Evolutionary conservation across 1,139 yeast species (phyloP).

Genomic region (Schwanniomyces etchellsii): DNA sequence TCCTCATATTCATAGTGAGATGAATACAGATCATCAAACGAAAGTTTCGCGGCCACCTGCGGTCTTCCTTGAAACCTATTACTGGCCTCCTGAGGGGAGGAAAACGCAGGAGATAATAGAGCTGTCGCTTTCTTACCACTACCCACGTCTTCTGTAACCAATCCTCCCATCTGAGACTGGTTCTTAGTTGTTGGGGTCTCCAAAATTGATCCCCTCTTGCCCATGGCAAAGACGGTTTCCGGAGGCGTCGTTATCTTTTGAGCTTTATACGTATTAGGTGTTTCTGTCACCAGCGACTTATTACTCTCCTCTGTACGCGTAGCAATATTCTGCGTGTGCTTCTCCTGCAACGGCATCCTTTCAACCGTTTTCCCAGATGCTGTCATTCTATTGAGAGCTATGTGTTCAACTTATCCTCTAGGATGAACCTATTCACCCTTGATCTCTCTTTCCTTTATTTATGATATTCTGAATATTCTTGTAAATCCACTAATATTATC

Average conservation of each 20-base stretch:
- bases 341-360: constrained; percentile 5
- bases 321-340: not conserved
- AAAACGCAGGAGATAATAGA: constrained; percentile 44
- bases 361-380: too few species aligned
- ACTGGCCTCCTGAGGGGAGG: constrained; percentile 30
- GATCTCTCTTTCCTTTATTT: too few species aligned
- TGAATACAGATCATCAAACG: constrained; percentile 8
- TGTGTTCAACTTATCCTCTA: too few species aligned
- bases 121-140: constrained; percentile 9
- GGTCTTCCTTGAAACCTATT: constrained; percentile 4
- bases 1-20: constrained; percentile 10
- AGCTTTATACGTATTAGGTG: constrained; percentile 12
- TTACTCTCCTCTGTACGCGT: not conserved
- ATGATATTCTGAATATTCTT: too few species aligned
- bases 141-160: constrained; percentile 1
- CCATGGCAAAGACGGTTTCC: constrained; percentile 13
- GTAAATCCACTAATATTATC: too few species aligned
- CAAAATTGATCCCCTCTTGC: constrained; percentile 8
- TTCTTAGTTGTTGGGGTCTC: constrained; percentile 16
- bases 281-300: constrained; percentile 8
- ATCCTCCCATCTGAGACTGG: not conserved
- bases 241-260: constrained; percentile 35
- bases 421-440: too few species aligned
- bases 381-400: too few species aligned
- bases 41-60: constrained; percentile 10